Evolutionary conservation across 2,329 filamentous ascomycete genomes (phyloP), one percentile per base, ranked within the genome.

Genomic region (Sporothrix schenckii): DNA sequence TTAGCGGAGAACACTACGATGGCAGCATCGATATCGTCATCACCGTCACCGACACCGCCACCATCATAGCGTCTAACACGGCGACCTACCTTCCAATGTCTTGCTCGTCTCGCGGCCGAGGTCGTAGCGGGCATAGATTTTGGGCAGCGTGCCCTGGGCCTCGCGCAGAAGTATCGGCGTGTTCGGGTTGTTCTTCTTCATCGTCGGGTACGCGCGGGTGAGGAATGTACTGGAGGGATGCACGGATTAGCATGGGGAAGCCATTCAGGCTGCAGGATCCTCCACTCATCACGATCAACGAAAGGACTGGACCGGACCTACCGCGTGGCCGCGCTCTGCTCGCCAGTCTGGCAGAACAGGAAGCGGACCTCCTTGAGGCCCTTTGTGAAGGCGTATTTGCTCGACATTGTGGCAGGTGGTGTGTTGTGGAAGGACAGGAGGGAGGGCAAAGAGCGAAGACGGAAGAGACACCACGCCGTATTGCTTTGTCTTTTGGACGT

Each of bases 171-270:
- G 85, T 82, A 99, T 98, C 69, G 95, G 95, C 65, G 88, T 94
- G 81, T 92, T 85, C 70, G 95, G 95, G 85, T 99, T 99, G 87
- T 94, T 92, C 86, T 97, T 96, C 89, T 99, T 99, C 94, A 99
- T 98, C 72, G 92, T 95, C 61, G 95, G 95, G 82, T 99, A 99
- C 75, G 93, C 90, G 80, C 92, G 89, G 74, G 90, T 91, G 75
- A 99, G 86, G 83, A 99, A 99, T 41, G 91, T 90, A 81, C 95
- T 97, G 76, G 14, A 24, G 10, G 39, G n/a, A 13, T 39, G 11
- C 16, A 27, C 39, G 7, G 19, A 56, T 70, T 49, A 72, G 72
- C 21, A 19, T 13, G 60, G 41, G 9, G 4, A 21, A 19, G 10
- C 60, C 21, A 13, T 27, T 6, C 58, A 21, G 14, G 6, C 2